phyloP scores from a whole-genome alignment of 768 basidiomycete species.

The Lentinula lateritia region DNA sequence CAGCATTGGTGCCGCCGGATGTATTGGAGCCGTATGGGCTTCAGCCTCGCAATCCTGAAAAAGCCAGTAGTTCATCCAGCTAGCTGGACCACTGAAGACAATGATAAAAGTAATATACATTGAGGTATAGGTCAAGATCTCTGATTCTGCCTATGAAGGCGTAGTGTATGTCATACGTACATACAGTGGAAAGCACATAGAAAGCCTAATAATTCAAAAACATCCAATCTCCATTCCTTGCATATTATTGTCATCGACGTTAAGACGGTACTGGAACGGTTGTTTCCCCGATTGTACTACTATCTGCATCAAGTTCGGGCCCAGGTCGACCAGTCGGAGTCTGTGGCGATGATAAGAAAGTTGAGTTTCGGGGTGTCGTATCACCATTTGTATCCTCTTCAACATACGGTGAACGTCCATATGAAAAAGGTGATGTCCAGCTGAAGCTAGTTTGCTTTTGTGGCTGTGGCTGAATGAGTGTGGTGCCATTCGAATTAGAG shows the following conservation, averaged over 20 bases:
- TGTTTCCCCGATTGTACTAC: not conserved
- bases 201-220: not conserved
- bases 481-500: not conserved
- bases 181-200: not conserved
- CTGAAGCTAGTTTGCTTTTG: conserved; percentile 10
- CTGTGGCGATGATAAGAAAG: conserved; percentile 12
- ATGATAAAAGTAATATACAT: not conserved
- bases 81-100: not conserved
- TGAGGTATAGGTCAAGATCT: not conserved
- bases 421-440: conserved; percentile 17
- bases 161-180: not conserved
- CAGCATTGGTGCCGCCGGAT: conserved; percentile 49
- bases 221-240: not conserved
- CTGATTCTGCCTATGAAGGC: not conserved
- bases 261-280: conserved; percentile 3
- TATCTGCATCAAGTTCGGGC: not conserved
- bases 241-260: not conserved
- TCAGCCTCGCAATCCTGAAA: conserved; percentile 11
- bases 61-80: not conserved
- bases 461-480: conserved; percentile 6
- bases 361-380: conserved; percentile 41
- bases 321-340: not conserved
- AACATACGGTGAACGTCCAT: conserved; percentile 12
- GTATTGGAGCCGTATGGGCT: conserved; percentile 65
- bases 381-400: conserved; percentile 26